Evolutionary conservation across 2,329 filamentous ascomycete species (phyloP), one percentile per base, ranked within the genome.

Genomic region (Colletotrichum sp.): DNA sequence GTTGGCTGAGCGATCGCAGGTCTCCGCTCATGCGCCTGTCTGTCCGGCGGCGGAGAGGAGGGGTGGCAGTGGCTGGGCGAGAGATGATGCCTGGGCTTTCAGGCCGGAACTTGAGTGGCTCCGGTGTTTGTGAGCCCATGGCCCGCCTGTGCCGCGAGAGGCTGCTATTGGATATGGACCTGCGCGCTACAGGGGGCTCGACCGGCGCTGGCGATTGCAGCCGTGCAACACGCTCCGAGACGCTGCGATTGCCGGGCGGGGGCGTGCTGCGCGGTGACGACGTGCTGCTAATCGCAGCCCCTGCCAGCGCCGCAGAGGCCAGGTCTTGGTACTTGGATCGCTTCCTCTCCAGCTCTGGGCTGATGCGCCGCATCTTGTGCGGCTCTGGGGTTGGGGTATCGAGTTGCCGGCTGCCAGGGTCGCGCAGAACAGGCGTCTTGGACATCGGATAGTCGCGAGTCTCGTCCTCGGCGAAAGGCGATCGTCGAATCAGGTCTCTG

Each of bases 21-120:
- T 98, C 94, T 85, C 94, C 93, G 89, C 94, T 96, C 84, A 93
- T 86, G 82, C 90, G 90, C 82, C 86, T 89, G 83, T 93, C 92
- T 78, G 91, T 90, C 78, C 95, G 91, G 81, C 95, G 91, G 81
- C 95, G 91, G 77, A 97, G 90, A 64, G 94, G 92, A 78, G 93
- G 94, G 75, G 93, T 94, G 78, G 85, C 85, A 88, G 67, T 83
- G 82, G 83, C 85, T 81, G 89, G 87, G 84, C 89, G 92, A 78
- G 86, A 79, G 84, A 83, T 52, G 44, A 52, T 88, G 87, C 89
- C 87, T 87, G 90, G 88, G 71, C 93, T 95, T 78, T 93, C 90
- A 83, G 94, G 91, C 82, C 93, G 89, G 74, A 89, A 88, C 79
- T 84, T 84, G 44, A 88, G 84, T 77, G 88, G 88, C 82, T 91